phyloP scores from a whole-genome alignment of 306 rosid genomes.

The Crotalaria pallida region DNA sequence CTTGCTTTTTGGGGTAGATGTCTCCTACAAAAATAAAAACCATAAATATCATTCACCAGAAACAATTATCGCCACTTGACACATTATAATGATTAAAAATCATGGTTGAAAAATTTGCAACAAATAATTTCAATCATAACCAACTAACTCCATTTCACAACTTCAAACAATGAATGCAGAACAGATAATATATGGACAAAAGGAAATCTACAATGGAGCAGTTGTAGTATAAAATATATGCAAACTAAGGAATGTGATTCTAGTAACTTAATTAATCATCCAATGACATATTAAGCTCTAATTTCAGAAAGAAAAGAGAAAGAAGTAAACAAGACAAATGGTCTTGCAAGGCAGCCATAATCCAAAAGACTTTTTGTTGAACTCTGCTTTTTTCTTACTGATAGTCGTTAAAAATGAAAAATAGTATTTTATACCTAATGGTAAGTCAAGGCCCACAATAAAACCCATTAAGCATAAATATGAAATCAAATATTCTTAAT shows the following conservation, averaged over 20 bases:
- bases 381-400: background rate
- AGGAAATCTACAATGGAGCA: background rate
- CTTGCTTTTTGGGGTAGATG: conserved; percentile 43
- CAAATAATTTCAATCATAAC: background rate
- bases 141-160: background rate
- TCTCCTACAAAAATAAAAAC: conserved; percentile 34
- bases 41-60: background rate
- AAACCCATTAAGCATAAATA: background rate
- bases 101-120: background rate
- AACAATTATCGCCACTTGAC: background rate
- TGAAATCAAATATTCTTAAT: background rate
- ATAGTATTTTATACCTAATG: background rate
- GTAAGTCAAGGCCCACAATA: background rate
- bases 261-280: background rate
- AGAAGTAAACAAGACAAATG: background rate
- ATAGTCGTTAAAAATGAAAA: background rate
- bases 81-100: background rate
- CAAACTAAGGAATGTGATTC: background rate
- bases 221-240: background rate
- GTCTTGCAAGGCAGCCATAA: background rate
- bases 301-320: background rate
- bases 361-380: background rate
- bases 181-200: background rate
- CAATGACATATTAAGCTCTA: background rate
- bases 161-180: background rate